Base-by-base conservation (phyloP, 805 yeast genomes). In the Lipomyces mesembrius region DNA sequence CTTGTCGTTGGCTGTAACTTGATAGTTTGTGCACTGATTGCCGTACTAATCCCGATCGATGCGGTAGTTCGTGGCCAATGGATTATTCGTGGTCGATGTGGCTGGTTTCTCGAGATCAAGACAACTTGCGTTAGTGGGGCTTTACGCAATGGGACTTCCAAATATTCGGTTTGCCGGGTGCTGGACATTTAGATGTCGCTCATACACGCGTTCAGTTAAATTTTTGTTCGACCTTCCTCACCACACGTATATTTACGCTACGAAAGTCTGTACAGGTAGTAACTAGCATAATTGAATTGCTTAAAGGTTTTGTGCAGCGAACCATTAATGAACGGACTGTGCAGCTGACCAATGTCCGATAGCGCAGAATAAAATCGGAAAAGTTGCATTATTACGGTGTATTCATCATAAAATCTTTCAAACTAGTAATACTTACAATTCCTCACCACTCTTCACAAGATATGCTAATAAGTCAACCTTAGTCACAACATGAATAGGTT, bases 401-500 rank as follows among this genome's bases (percentile, higher is more conserved):
- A 54, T 32, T 53, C 17, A 59, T 34, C 8, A 37, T 35, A 35
- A 0, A 17, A 43, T 6, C 49, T n/a, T n/a, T 43, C 49, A 43
- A n/a, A 35, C 39, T 35, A 35, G 11, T 17, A 8, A 12, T 35
- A 34, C 46, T 53, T 43, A 59, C 55, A 65, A 59, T 32, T 62
- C 67, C 8, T 64, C 66, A 27, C 68, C 70, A 57, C 70, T 71
- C 71, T 74, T 76, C 43, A 79, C 76, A 62, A 79, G 69, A 65
- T 73, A 78, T 22, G 89, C 84, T 74, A 91, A 82, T 77, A 91
- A 83, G 78, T 91, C 97, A 75, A 91, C 94, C 82, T 91, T 91
- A 67, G 97, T 91, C 65, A 90, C 97, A 67, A 91, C 88, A 77
- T 91, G 94, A 58, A 90, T 83, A 59, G 96, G 95, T 75, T 84